Conservation (phyloP, 495 filamentous ascomycete genomes). For the Hypoxylon subgilvum region DNA sequence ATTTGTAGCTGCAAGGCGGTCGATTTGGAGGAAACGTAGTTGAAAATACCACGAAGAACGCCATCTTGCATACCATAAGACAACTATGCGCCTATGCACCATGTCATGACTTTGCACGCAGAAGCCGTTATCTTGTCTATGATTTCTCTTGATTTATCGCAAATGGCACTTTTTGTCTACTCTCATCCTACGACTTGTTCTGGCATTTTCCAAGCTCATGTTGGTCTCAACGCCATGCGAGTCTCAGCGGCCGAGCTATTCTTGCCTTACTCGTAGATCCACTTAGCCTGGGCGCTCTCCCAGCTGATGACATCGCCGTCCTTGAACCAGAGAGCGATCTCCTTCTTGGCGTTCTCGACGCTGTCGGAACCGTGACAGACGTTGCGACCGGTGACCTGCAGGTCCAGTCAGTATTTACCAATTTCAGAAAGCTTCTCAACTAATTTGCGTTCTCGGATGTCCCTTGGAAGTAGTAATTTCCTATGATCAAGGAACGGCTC, state of each 20-base stretch:
- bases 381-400: constrained; percentile 87
- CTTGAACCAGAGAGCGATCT: constrained; percentile 98
- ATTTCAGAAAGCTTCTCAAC: neutral
- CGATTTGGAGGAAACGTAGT: constrained; percentile 28
- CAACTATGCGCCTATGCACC: neutral
- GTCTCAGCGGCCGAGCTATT: neutral
- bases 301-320: constrained; percentile 79
- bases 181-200: neutral
- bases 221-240: constrained; percentile 6
- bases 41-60: neutral
- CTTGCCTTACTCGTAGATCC: constrained; percentile 88
- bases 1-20: constrained; percentile 56
- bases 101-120: neutral
- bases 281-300: constrained; percentile 79
- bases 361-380: constrained; percentile 99
- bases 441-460: neutral
- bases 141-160: constrained; percentile 19
- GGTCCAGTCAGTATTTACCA: constrained; percentile 1
- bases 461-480: neutral
- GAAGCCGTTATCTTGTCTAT: constrained; percentile 7
- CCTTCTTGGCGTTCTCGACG: constrained; percentile 98
- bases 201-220: constrained; percentile 3
- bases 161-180: constrained; percentile 15
- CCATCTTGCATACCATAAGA: too few relatives aligned
- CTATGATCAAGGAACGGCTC: too few relatives aligned